A percentile compares a stretch with the other conserved stretches of the same genome.
Conservation (phyloP, 1,139 yeast species). For the Hyphopichia pseudoburtonii region DNA sequence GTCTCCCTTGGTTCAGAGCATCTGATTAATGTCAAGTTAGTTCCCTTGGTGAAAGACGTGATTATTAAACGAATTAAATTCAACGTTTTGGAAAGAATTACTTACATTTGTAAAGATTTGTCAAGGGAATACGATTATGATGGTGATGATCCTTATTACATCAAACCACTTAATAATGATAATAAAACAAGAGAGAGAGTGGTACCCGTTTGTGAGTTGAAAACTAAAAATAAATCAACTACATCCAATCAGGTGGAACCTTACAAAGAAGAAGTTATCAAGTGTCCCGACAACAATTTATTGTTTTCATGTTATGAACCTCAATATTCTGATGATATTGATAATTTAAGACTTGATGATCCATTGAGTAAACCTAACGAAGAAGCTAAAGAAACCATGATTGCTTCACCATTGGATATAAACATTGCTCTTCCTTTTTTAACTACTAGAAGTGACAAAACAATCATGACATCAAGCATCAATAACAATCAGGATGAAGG, state of each 20-base stretch:
- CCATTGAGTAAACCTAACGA: conserved; percentile 8
- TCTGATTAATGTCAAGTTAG: conserved; percentile 61
- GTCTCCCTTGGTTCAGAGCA: conserved; percentile 70
- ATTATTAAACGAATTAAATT: conserved; percentile 70
- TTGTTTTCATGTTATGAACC: conserved; percentile 56
- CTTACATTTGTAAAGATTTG: conserved; percentile 60
- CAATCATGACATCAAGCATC: conserved; percentile 22
- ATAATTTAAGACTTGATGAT: conserved; percentile 9
- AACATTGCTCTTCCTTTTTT: conserved; percentile 48
- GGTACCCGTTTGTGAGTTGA: conserved; percentile 60
- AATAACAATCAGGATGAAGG: conserved; percentile 18
- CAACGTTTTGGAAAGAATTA: conserved; percentile 69
- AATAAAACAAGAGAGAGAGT: conserved; percentile 50
- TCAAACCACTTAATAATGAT: conserved; percentile 19
- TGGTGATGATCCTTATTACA: conserved; percentile 40
- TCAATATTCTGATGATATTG: conserved; percentile 12
- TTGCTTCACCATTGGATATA: conserved; percentile 48
- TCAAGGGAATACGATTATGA: conserved; percentile 60
- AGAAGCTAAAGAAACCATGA: conserved; percentile 20
- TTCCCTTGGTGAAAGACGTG: conserved; percentile 70
- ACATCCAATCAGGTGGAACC: conserved; percentile 35
- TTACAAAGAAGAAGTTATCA: conserved; percentile 63
- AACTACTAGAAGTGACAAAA: conserved; percentile 41
- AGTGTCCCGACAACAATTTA: conserved; percentile 60
- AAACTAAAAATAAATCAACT: conserved; percentile 48